Conservation (phyloP, 805 yeast genomes). For the Hanseniaspora lachancei region DNA sequence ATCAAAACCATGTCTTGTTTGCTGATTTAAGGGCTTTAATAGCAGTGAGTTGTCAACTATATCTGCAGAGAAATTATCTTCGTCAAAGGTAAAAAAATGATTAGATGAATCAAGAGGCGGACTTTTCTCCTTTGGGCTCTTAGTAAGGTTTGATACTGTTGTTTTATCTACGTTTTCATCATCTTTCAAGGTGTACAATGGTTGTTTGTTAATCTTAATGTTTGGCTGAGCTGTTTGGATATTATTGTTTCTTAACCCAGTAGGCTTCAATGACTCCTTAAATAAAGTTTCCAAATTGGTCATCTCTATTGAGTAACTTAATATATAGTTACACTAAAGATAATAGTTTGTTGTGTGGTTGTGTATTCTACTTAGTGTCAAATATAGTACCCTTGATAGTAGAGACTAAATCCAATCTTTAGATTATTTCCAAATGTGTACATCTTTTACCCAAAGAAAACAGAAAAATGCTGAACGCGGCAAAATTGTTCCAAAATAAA, state of each 20-base stretch:
- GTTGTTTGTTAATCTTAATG: not conserved
- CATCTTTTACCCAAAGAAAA: not conserved
- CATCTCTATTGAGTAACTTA: not conserved
- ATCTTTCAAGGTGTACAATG: not conserved
- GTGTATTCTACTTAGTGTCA: not conserved
- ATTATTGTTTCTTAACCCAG: slow-evolving; percentile 4
- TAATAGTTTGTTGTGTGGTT: not conserved
- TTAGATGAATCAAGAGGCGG: not conserved
- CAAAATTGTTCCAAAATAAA: too few species aligned
- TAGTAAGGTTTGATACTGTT: not conserved
- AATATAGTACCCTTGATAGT: too few species aligned
- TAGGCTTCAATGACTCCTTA: slow-evolving; percentile 9
- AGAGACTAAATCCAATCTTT: too few species aligned
- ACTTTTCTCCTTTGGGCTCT: not conserved
- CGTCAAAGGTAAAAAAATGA: not conserved
- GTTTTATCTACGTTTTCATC: not conserved
- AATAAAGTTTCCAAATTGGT: slow-evolving; percentile 5
- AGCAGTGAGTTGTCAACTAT: slow-evolving; percentile 19
- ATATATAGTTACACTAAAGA: not conserved
- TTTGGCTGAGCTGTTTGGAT: not conserved
- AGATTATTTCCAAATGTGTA: too few species aligned
- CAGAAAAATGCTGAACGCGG: not conserved
- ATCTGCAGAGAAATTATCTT: not conserved
- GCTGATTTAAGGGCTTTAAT: slow-evolving; percentile 38
- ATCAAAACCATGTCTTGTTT: slow-evolving; percentile 58